phyloP scores from a whole-genome alignment of 139 green algal genomes.

The Chlamydomonas sp. region DNA sequence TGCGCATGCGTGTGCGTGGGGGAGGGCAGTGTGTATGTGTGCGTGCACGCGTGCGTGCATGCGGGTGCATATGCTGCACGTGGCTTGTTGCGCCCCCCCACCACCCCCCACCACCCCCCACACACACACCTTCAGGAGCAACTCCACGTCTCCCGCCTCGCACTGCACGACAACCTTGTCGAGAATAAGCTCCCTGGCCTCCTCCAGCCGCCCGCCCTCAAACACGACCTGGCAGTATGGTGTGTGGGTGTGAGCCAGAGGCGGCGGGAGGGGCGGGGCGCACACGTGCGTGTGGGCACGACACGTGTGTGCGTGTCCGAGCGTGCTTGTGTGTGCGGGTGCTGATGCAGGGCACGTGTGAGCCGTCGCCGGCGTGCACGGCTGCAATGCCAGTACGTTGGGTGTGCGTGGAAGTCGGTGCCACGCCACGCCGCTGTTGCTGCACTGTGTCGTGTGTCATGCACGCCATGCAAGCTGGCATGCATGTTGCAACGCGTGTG shows the following conservation, averaged over 20 bases:
- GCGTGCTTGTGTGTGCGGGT: not conserved
- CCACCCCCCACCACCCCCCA: no score
- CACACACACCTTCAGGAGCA: slow-evolving; percentile 28
- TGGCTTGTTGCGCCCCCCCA: no score
- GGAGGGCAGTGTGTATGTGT: no score
- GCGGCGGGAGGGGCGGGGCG: not conserved
- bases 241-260: no score
- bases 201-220: slow-evolving; percentile 18
- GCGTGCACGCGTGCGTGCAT: no score
- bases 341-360: not conserved
- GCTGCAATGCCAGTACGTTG: not conserved
- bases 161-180: slow-evolving; percentile 34
- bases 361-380: not conserved
- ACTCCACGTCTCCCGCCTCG: slow-evolving; percentile 24
- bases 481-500: not conserved
- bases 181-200: slow-evolving; percentile 18
- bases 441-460: not conserved
- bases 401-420: not conserved
- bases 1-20: no score
- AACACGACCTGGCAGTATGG: slow-evolving; percentile 27
- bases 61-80: no score
- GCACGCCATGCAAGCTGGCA: not conserved
- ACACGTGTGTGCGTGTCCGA: no score
- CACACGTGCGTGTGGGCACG: not conserved
- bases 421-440: no score